These are phyloP conservation scores for Ricinus communis DNA, from an alignment of 345 rosid genomes.

Conservation along the genomic window DNA sequence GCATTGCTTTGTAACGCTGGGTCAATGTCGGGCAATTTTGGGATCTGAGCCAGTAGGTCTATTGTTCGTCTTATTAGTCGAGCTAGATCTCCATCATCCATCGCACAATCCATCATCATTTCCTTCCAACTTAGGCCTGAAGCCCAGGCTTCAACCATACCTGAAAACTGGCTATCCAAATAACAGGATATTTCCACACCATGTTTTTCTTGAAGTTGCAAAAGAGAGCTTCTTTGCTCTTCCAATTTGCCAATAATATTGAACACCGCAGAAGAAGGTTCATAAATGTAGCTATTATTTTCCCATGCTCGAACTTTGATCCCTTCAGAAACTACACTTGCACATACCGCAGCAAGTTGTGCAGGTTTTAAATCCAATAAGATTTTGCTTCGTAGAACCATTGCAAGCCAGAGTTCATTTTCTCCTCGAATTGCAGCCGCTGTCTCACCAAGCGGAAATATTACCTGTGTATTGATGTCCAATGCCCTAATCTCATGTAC, in stretches of 20 bases:
- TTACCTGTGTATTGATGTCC: slow-evolving; percentile 68
- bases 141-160: slow-evolving; percentile 99
- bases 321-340: slow-evolving; percentile 82
- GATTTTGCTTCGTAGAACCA: slow-evolving; percentile 70
- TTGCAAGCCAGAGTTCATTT: slow-evolving; percentile 95
- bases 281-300: slow-evolving; percentile 66
- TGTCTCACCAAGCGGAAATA: slow-evolving; percentile 89
- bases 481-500: slow-evolving; percentile 83
- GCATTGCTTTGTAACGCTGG: slow-evolving; percentile 63
- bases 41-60: slow-evolving; percentile 86
- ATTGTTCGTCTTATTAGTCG: slow-evolving; percentile 77
- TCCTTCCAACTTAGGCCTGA: slow-evolving; percentile 94
- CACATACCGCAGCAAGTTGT: slow-evolving; percentile 80
- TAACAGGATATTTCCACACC: slow-evolving; percentile 68
- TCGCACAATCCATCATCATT: slow-evolving; percentile 90
- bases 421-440: slow-evolving; percentile 97
- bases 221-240: slow-evolving; percentile 58
- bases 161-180: slow-evolving; percentile 83
- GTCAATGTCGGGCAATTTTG: slow-evolving; percentile 84
- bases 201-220: slow-evolving; percentile 78
- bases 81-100: slow-evolving; percentile 97
- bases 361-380: slow-evolving; percentile 70
- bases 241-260: slow-evolving; percentile 53
- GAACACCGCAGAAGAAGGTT: slow-evolving; percentile 61
- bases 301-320: slow-evolving; percentile 79